Evolutionary conservation across 2,329 filamentous ascomycete genomes (phyloP).

Genomic region (Neopestalotiopsis sp.): DNA sequence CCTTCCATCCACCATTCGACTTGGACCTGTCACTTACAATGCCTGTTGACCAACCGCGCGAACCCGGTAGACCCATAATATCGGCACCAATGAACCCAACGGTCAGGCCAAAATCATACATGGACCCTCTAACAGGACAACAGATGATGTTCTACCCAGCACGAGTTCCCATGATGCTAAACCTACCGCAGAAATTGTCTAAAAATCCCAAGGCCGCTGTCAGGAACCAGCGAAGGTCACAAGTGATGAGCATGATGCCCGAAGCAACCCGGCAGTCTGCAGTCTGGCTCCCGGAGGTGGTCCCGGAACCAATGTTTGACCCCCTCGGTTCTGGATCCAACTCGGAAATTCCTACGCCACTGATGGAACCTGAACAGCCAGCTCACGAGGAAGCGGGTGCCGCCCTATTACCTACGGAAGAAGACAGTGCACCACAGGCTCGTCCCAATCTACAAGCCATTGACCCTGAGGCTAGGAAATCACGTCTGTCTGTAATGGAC

Average conservation of each 20-base stretch:
- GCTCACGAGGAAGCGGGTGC: background rate
- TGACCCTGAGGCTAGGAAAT: slow-evolving; percentile 34
- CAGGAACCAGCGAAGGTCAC: slow-evolving; percentile 73
- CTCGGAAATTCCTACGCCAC: slow-evolving; percentile 21
- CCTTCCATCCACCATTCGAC: slow-evolving; percentile 29
- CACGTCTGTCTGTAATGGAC: slow-evolving; percentile 37
- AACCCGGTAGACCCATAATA: slow-evolving; percentile 29
- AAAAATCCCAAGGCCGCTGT: slow-evolving; percentile 68
- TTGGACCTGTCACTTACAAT: slow-evolving; percentile 22
- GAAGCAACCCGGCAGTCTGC: slow-evolving; percentile 41
- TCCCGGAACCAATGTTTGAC: slow-evolving; percentile 34
- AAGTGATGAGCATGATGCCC: slow-evolving; percentile 70
- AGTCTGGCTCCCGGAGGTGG: slow-evolving; percentile 35
- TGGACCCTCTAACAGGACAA: slow-evolving; percentile 70
- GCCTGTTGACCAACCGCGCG: slow-evolving; percentile 23
- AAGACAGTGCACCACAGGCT: slow-evolving; percentile 20
- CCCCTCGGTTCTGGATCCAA: slow-evolving; percentile 35
- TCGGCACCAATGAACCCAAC: slow-evolving; percentile 38
- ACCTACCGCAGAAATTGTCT: slow-evolving; percentile 86
- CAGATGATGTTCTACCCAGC: slow-evolving; percentile 95
- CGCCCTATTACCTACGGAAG: slow-evolving; percentile 16
- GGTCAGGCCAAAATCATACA: slow-evolving; percentile 59
- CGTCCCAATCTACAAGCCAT: slow-evolving; percentile 16
- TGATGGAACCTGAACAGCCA: slow-evolving; percentile 6
- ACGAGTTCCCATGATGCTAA: slow-evolving; percentile 91